Evolutionary conservation across 106 monocot genomes (phyloP).

Genomic region (Apostasia shenzhenica): DNA sequence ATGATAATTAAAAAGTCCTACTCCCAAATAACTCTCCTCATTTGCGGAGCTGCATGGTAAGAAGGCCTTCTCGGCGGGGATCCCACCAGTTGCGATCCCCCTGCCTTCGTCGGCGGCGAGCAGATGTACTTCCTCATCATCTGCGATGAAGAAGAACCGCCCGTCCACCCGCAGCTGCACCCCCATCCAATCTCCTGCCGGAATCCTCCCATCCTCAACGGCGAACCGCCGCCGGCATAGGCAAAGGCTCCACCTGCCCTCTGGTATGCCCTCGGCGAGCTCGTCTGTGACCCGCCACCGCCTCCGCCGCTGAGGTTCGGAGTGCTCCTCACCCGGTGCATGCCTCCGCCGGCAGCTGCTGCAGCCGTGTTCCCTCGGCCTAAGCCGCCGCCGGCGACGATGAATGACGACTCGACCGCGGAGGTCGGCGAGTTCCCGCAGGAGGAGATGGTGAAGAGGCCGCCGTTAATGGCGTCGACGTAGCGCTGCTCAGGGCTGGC

Average conservation of each 20-base stretch:
- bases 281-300: background rate
- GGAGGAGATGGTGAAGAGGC: background rate
- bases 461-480: slow-evolving; percentile 2
- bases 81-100: background rate
- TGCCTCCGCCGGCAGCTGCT: background rate
- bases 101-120: background rate
- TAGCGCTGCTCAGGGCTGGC: background rate
- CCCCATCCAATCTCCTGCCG: background rate
- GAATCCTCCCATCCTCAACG: slow-evolving; percentile 1
- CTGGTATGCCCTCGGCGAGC: background rate
- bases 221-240: background rate
- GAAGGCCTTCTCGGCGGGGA: background rate
- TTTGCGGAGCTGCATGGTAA: background rate
- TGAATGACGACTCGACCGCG: background rate
- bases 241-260: background rate
- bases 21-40: background rate
- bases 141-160: background rate
- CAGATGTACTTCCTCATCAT: background rate
- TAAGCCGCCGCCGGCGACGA: background rate
- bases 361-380: background rate
- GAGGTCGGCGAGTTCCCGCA: slow-evolving; percentile 4
- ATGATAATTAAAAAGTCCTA: background rate
- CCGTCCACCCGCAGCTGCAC: slow-evolving; percentile 1
- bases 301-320: slow-evolving; percentile 6
- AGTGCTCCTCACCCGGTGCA: slow-evolving; percentile 19